These are phyloP conservation scores for Fusarium palustre DNA, from an alignment of 2,329 filamentous ascomycete genomes.

Conservation along the genomic window DNA sequence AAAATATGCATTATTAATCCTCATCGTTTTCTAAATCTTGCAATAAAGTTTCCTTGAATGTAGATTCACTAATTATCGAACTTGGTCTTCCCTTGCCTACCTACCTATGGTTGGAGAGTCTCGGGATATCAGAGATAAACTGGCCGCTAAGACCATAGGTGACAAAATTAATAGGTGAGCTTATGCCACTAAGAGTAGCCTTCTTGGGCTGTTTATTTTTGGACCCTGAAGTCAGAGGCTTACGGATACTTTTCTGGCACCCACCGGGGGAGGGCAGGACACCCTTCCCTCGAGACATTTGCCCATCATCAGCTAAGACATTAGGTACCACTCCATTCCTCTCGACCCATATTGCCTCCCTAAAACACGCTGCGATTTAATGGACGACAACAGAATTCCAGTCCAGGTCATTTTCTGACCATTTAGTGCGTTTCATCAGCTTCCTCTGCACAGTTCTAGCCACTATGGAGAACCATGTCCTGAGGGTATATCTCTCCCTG, in stretches of 20 bases:
- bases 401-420: neutral
- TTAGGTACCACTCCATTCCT: conserved; percentile 39
- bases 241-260: no score
- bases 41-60: neutral
- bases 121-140: no score
- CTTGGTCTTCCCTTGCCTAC: accelerated
- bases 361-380: conserved; percentile 10
- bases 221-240: no score
- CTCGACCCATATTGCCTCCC: conserved; percentile 14
- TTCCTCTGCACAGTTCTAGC: neutral
- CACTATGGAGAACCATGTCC: conserved; percentile 9
- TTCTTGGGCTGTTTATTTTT: no score
- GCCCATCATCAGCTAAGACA: conserved; percentile 32
- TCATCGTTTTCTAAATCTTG: neutral
- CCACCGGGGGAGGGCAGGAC: neutral
- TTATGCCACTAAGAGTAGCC: no score
- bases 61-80: accelerated
- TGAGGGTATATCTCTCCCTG: conserved; percentile 13
- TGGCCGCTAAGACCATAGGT: no score
- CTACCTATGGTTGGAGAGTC: no score
- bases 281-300: neutral
- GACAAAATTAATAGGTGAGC: no score
- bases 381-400: conserved; percentile 14
- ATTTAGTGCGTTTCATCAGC: conserved; percentile 12
- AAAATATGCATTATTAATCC: no score